Evolutionary conservation across 305 asterid species (phyloP).

Genomic region (Stenogyne calaminthoides): DNA sequence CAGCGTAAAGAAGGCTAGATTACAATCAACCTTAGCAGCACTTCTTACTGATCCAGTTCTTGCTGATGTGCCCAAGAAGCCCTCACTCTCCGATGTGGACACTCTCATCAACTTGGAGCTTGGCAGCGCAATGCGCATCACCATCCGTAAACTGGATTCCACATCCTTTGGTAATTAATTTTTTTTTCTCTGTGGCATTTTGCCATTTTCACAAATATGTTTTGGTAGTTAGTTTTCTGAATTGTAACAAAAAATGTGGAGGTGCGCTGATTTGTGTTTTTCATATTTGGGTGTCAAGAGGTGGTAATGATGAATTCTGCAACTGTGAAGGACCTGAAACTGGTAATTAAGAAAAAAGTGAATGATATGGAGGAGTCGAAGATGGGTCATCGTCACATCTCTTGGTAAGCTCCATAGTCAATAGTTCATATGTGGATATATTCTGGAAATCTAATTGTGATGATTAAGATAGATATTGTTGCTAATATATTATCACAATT

Average conservation of each 20-base stretch:
- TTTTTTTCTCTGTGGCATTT: conserved; percentile 25
- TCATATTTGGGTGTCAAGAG: conserved; percentile 39
- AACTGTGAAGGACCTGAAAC: conserved; percentile 71
- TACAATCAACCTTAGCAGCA: conserved; percentile 64
- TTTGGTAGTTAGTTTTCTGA: not conserved
- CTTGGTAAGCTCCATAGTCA: conserved; percentile 51
- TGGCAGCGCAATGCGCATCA: conserved; percentile 94
- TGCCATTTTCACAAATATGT: conserved; percentile 44
- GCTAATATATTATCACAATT: not conserved
- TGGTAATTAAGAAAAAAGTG: conserved; percentile 64
- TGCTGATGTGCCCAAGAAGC: conserved; percentile 73
- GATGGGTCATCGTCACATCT: conserved; percentile 91
- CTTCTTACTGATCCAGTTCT: conserved; percentile 83
- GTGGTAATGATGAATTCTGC: conserved; percentile 77
- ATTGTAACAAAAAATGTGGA: not conserved
- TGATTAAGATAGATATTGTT: not conserved
- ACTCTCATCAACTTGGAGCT: conserved; percentile 85
- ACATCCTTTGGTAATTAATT: conserved; percentile 56
- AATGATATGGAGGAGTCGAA: conserved; percentile 69
- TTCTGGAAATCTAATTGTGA: not conserved
- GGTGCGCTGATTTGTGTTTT: not conserved
- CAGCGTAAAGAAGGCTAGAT: conserved; percentile 61
- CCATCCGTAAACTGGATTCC: conserved; percentile 64
- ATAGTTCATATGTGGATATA: not conserved
- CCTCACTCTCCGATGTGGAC: conserved; percentile 73